Percentiles rank a stretch among this genome's conserved stretches.
These are phyloP conservation scores for Tulasnella sp. DNA, from an alignment of 768 basidiomycete species.

Conservation along the genomic window DNA sequence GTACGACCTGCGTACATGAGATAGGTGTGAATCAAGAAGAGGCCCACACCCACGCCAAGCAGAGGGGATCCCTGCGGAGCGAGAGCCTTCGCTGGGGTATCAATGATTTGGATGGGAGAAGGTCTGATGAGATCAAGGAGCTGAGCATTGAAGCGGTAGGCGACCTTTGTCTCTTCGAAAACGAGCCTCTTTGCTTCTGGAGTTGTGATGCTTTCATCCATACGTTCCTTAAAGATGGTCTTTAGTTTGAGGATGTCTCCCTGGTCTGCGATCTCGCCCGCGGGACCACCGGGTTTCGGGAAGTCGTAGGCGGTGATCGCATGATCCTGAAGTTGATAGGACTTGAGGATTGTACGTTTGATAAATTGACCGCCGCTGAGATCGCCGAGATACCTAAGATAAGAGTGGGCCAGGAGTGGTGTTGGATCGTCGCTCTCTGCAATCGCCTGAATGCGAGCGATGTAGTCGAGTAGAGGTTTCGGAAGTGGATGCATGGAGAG, in stretches of 20 bases:
- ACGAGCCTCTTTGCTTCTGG: neutral
- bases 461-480: slow-evolving; percentile 49
- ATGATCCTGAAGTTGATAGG: slow-evolving; percentile 54
- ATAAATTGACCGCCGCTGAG: slow-evolving; percentile 74
- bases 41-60: neutral
- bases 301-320: slow-evolving; percentile 69
- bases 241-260: slow-evolving; percentile 71
- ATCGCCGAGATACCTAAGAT: slow-evolving; percentile 80
- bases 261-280: slow-evolving; percentile 35
- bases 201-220: slow-evolving; percentile 45
- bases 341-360: slow-evolving; percentile 54
- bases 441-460: slow-evolving; percentile 51
- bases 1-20: neutral
- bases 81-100: neutral
- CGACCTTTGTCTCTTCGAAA: slow-evolving; percentile 2
- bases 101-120: neutral
- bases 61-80: neutral
- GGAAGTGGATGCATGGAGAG: slow-evolving; percentile 43
- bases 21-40: neutral
- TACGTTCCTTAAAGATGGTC: slow-evolving; percentile 60
- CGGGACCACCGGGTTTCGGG: slow-evolving; percentile 43
- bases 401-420: slow-evolving; percentile 67
- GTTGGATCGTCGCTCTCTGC: slow-evolving; percentile 46
- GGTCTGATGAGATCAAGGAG: slow-evolving; percentile 4
- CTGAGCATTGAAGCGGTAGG: slow-evolving; percentile 9